phyloP scores from a whole-genome alignment of 805 yeast genomes.

The Groenewaldozyma tartarivorans region DNA sequence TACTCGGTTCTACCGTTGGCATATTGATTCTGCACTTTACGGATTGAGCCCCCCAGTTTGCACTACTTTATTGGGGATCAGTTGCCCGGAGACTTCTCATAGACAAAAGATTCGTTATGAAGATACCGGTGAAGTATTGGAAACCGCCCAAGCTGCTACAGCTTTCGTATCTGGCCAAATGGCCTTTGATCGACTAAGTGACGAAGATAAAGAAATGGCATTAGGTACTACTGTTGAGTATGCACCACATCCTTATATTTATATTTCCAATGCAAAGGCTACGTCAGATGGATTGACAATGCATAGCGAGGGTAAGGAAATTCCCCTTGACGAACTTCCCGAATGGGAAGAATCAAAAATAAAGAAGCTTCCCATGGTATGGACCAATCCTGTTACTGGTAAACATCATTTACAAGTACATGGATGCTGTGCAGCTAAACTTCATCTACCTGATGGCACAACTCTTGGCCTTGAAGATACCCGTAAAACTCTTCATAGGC shows the following conservation, averaged over 20 bases:
- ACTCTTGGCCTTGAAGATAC: conserved; percentile 61
- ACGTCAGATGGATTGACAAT: conserved; percentile 82
- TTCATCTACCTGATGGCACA: conserved; percentile 49
- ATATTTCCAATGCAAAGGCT: conserved; percentile 70
- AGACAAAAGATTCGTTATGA: conserved; percentile 52
- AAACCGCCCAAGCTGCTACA: conserved; percentile 76
- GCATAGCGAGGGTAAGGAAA: conserved; percentile 71
- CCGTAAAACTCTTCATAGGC: conserved; percentile 55
- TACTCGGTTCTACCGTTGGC: conserved; percentile 90
- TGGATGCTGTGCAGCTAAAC: conserved; percentile 72
- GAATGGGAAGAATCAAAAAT: conserved; percentile 74
- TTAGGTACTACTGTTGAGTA: conserved; percentile 72
- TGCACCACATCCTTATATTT: conserved; percentile 90
- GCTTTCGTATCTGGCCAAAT: conserved; percentile 80
- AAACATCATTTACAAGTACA: conserved; percentile 79
- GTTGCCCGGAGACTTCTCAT: conserved; percentile 62
- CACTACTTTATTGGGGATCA: conserved; percentile 74
- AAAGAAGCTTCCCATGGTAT: conserved; percentile 73
- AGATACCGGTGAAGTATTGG: conserved; percentile 53
- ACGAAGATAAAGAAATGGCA: conserved; percentile 66
- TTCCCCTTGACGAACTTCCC: conserved; percentile 58
- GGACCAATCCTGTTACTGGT: conserved; percentile 86
- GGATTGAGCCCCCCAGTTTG: conserved; percentile 80
- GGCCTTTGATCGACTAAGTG: conserved; percentile 58
- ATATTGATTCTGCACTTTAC: conserved; percentile 82